Evolutionary conservation across 1,284 basidiomycete species (phyloP), one percentile per base, ranked within the genome.

Genomic region (Apiotrichum domesticum): DNA sequence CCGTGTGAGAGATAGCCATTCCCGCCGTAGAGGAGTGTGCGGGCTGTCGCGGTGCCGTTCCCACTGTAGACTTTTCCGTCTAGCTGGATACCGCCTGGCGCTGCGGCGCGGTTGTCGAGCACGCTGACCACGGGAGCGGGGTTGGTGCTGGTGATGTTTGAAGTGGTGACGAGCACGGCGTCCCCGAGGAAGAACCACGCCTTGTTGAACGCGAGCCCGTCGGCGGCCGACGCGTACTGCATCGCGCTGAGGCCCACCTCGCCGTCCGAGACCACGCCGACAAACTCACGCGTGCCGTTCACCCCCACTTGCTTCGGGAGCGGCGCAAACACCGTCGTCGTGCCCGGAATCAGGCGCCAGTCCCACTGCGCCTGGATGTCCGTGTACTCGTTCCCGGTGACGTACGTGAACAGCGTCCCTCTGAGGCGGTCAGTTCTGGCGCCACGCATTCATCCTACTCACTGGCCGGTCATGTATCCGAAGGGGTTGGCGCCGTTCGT

Each of bases 301-400:
- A 76, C 72, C 11, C 66, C 60, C 3, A 80, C 78, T 8, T 71
- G 68, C 8, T 53, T 66, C 62, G 84, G 84, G 41, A 64, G 66
- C 11, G 76, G 6, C 81, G 84, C 5, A 70, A 79, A 65, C 83
- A 86, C 68, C 84, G 80, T 79, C 0, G 85, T 87, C 15, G 77
- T 86, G 1, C 86, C 85, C 4, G 86, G 85, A 45, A 87, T 82
- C 13, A 86, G 74, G 63, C 85, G 82, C 85, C 85, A 87, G 66
- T 87, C 85, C 85, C 85, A 86, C 2, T 81, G 78, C 1, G 82
- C 85, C 7, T 80, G 77, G 29, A 86, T 84, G 65, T 87, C 84
- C 67, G 83, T 82, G 68, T 87, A 87, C 71, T 87, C 85, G 56
- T 81, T 75, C 2, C 86, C 86, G 34, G 77, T 71, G 39, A 84